Percentiles rank a stretch among this genome's conserved stretches.
phyloP scores from a whole-genome alignment of 441 rosid genomes.

The Kokia cookei region DNA sequence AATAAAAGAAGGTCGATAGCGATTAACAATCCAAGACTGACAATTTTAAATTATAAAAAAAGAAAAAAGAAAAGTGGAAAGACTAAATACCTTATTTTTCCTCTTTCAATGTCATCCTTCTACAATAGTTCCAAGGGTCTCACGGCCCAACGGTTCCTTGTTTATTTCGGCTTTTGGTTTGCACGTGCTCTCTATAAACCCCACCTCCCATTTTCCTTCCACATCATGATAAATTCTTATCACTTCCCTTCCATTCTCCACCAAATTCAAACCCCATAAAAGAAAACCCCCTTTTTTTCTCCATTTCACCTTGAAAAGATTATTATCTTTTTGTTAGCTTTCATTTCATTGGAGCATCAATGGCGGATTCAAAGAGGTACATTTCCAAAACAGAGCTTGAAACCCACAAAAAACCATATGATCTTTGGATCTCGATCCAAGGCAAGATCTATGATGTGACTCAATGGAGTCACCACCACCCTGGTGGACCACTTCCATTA shows the following conservation, averaged over 20 bases:
- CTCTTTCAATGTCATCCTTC: background rate
- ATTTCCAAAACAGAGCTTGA: conserved; percentile 39
- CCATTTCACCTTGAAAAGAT: too few relatives aligned
- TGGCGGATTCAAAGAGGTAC: conserved; percentile 36
- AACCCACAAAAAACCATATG: conserved; percentile 39
- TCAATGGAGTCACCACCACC: conserved; percentile 49
- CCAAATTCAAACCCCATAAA: background rate
- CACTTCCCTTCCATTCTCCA: background rate
- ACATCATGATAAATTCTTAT: background rate
- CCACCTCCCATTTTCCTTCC: background rate
- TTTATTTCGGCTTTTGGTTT: background rate
- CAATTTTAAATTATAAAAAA: background rate
- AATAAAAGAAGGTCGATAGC: too few relatives aligned
- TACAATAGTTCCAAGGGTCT: background rate
- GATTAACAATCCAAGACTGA: too few relatives aligned
- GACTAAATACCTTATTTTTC: background rate
- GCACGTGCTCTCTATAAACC: background rate
- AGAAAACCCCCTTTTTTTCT: background rate
- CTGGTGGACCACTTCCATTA: conserved; percentile 51
- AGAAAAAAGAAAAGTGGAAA: background rate
- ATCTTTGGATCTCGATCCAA: conserved; percentile 68
- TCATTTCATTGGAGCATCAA: conserved; percentile 3
- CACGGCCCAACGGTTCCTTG: background rate
- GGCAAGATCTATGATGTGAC: conserved; percentile 65
- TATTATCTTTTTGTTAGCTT: background rate